These are phyloP conservation scores for Ogataea glucozyma DNA, from an alignment of 805 yeast genomes.

Conservation along the genomic window DNA sequence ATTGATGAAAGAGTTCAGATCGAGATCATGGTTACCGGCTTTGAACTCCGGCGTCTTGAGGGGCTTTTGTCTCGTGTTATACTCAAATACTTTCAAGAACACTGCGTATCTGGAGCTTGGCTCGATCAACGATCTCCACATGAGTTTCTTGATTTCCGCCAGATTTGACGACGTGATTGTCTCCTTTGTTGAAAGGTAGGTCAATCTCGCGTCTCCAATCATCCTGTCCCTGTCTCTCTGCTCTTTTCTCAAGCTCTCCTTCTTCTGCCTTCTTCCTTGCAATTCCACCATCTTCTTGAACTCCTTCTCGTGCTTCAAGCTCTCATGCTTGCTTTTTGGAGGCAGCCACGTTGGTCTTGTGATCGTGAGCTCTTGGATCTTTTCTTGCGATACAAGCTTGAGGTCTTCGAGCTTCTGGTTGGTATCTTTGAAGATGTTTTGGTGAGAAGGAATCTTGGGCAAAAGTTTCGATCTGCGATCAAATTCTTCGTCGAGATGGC, in stretches of 20 bases:
- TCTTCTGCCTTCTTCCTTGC: constrained; percentile 34
- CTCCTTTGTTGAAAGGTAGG: constrained; percentile 31
- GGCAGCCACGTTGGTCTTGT: constrained; percentile 75
- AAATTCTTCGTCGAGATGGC: constrained; percentile 39
- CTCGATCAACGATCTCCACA: constrained; percentile 34
- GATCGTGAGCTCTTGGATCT: constrained; percentile 52
- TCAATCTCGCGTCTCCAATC: constrained; percentile 37
- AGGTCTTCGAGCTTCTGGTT: constrained; percentile 56
- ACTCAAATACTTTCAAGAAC: constrained; percentile 21
- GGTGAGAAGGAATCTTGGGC: constrained; percentile 38
- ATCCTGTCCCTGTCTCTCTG: constrained; percentile 33
- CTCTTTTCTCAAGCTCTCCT: constrained; percentile 35
- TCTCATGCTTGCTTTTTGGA: constrained; percentile 58
- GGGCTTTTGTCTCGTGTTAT: constrained; percentile 2
- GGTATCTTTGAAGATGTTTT: constrained; percentile 36
- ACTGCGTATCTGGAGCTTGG: constrained; percentile 21
- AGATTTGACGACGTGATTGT: constrained; percentile 30
- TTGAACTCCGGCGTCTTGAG: constrained; percentile 14
- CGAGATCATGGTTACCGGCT: constrained; percentile 13
- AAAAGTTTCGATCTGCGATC: constrained; percentile 37
- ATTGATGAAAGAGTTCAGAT: constrained; percentile 22
- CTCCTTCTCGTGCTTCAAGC: constrained; percentile 55
- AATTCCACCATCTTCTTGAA: constrained; percentile 41
- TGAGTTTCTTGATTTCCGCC: constrained; percentile 36
- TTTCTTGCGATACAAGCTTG: constrained; percentile 59